A percentile compares a stretch with the other conserved stretches of the same genome.
These are phyloP conservation scores for Aplosporella prunicola DNA, from an alignment of 2,329 filamentous ascomycete species.

Conservation along the genomic window DNA sequence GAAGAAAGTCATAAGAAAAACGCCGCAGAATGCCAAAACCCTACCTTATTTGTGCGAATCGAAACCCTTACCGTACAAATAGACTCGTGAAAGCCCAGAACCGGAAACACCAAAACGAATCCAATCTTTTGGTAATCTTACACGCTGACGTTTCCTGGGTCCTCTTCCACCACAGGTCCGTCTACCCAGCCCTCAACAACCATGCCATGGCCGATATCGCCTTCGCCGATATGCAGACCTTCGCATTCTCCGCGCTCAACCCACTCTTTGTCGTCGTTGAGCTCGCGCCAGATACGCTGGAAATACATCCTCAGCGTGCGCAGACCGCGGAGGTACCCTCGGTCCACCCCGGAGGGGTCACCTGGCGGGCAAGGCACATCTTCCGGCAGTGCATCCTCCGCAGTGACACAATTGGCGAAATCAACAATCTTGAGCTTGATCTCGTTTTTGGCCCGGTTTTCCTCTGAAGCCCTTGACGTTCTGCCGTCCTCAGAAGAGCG, in stretches of 20 bases:
- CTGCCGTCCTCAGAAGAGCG: constrained; percentile 4
- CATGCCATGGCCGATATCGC: constrained; percentile 23
- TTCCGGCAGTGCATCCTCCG: constrained; percentile 57
- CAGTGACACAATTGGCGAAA: constrained; percentile 94
- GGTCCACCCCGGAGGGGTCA: constrained; percentile 71
- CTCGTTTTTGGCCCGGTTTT: constrained; percentile 26
- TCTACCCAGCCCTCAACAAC: constrained; percentile 27
- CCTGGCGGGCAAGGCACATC: constrained; percentile 65
- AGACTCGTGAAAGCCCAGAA: constrained; percentile 3
- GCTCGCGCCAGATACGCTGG: constrained; percentile 72
- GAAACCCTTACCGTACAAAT: too few species aligned
- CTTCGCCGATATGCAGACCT: constrained; percentile 23
- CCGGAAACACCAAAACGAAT: constrained; percentile 8
- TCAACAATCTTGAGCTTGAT: constrained; percentile 97
- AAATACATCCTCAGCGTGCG: constrained; percentile 75
- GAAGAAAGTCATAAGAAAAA: constrained; percentile 1
- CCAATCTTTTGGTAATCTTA: constrained; percentile 17
- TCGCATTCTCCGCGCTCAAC: constrained; percentile 35
- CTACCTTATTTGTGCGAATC: too few species aligned
- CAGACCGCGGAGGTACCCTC: constrained; percentile 80
- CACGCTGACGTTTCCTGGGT: constrained; percentile 27
- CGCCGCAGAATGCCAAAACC: constrained; percentile 1
- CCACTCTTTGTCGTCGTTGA: constrained; percentile 38
- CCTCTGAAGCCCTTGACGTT: constrained; percentile 14
- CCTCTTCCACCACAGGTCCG: constrained; percentile 23